Evolutionary conservation across 1,139 yeast genomes (phyloP), one percentile per base, ranked within the genome.

Genomic region (Yamadazyma songkhlaensis): DNA sequence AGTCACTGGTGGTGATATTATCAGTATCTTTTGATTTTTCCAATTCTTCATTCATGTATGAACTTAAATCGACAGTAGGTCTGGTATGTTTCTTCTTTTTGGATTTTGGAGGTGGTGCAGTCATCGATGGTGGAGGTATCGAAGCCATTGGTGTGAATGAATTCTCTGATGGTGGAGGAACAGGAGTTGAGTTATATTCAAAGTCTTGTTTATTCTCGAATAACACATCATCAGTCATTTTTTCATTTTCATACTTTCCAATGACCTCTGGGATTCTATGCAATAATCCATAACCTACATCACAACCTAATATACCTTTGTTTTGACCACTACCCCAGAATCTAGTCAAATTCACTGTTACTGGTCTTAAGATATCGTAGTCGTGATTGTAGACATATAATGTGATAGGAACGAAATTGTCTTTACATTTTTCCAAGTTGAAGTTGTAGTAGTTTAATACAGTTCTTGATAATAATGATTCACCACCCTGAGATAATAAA

Each of bases 351-450:
- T 78, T 69, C 15, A 90, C 88, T 0, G 88, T 79, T 3, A 90
- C 95, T 0, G 96, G 96, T 47, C 97, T 74, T 35, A 88, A 80
- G 6, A 85, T 74, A 55, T 90, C 94, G 52, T 80, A 82, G 50
- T 85, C 94, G 50, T 84, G 90, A 59, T 92, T 92, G 62, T 90
- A 92, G 1, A 90, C 96, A 54, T 84, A 86, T 23, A 92, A 67
- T 1, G 74, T 67, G 10, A 71, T 65, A 2, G 76, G 76, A 17
- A 70, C 57, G 31, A 36, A 39, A 29, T 54, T 46, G 32, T 69
- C 73, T 11, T 57, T 58, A 4, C 59, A 49, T 48, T 60, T 50
- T 48, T 64, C 49, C 55, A 64, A 51, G 58, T 79, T 71, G 31
- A 69, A 68, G 41, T 79, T 79, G 45, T 79, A 74, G 35, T 86